phyloP scores from a whole-genome alignment of 192 early-diverging fungal species.

The Gigaspora rosea region DNA sequence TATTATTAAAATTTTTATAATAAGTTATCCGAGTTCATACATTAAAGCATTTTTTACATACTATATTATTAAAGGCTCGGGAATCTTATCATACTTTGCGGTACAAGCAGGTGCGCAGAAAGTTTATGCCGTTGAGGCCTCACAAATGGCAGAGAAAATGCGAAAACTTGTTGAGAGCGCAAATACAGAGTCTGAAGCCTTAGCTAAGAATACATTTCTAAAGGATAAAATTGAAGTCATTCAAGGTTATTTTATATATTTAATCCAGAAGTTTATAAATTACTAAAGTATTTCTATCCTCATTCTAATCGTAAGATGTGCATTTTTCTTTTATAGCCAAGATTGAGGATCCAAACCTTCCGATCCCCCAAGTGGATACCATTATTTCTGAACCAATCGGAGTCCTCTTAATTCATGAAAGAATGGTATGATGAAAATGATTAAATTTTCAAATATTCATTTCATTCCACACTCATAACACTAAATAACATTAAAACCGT shows the following conservation, averaged over 20 bases:
- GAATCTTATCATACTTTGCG: slow-evolving; percentile 95
- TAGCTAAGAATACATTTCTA: slow-evolving; percentile 67
- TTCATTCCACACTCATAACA: not conserved
- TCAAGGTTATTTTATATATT: slow-evolving; percentile 51
- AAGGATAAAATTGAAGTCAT: slow-evolving; percentile 82
- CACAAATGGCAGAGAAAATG: slow-evolving; percentile 92
- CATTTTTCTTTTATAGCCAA: slow-evolving; percentile 59
- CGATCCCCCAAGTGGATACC: slow-evolving; percentile 84
- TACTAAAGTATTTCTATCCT: too few relatives aligned
- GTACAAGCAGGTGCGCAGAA: slow-evolving; percentile 90
- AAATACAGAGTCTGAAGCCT: slow-evolving; percentile 50
- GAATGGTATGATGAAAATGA: slow-evolving; percentile 69
- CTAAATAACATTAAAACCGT: slow-evolving; percentile 9
- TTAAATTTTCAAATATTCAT: not conserved
- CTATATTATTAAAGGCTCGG: slow-evolving; percentile 55
- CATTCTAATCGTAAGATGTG: too few relatives aligned
- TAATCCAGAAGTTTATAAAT: not conserved
- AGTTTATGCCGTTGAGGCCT: slow-evolving; percentile 96
- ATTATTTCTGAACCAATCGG: slow-evolving; percentile 98
- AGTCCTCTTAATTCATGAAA: slow-evolving; percentile 94
- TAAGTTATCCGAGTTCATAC: not conserved
- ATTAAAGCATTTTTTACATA: not conserved
- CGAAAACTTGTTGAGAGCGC: slow-evolving; percentile 71
- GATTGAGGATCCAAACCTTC: slow-evolving; percentile 77
- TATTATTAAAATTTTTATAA: not conserved